Evolutionary conservation across 805 yeast genomes (phyloP), one percentile per base, ranked within the genome.

Genomic region (Yamadazyma sp.): DNA sequence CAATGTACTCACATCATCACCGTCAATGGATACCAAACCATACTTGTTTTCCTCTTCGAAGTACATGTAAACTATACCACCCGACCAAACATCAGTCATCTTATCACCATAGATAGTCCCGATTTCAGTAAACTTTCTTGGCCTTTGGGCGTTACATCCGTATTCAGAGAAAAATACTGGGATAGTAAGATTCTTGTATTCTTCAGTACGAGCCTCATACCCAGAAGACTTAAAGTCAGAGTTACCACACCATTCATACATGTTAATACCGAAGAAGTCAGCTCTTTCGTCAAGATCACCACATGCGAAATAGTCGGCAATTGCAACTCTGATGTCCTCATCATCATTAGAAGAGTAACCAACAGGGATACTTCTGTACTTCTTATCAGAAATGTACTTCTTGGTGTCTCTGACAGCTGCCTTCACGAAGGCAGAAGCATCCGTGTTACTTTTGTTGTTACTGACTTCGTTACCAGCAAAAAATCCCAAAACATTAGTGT

Each of bases 381-480:
- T 68, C 60, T 78, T 67, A 39, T 67, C 71, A 37, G 68, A 62
- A 50, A 93, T 85, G 65, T 93, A 89, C 12, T 71, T 54, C 65
- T 86, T 90, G 56, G 77, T 75, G 60, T 91, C 99, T 64, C 99
- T 82, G 45, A 93, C 75, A 12, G 98, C 96, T 20, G 98, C 96
- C 73, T 91, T 93, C 40, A 93, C 95, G 62, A 81, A 91, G 1
- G 97, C 88, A 19, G 97, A 89, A 21, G 97, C 86, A 50, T 80
- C 82, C 10, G 97, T 85, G 63, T 87, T 90, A 33, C 88, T 67
- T 29, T 64, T 66, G 55, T 86, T 88, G 63, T 90, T 91, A 43
- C 91, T 79, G 37, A 93, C 98, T 73, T 91, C 99, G 64, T 93
- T 93, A 45, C 98, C 99, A 19, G 98, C 98, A 64, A 91, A 90